Evolutionary conservation across 2,329 filamentous ascomycete genomes (phyloP), one percentile per base, ranked within the genome.

Genomic region (Penicillium sp.): DNA sequence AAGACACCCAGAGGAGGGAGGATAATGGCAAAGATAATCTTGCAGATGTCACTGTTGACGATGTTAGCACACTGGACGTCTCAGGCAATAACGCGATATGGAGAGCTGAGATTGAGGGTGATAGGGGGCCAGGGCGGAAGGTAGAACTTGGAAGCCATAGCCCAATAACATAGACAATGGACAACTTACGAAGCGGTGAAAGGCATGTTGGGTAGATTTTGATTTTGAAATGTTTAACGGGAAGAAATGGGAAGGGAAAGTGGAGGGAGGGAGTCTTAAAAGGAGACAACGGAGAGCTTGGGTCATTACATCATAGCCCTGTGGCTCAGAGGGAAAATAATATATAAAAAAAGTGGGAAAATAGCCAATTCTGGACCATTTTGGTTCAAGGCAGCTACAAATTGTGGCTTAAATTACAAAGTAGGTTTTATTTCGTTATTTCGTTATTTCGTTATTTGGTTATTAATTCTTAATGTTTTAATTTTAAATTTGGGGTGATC

Each of bases 1-100:
- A 96, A 94, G 74, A 96, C 92, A 80, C 92, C 92, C 54, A 96
- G 79, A 73, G 92, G 92, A 55, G 92, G 92, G 64, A 96, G 85
- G 79, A 96, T 80, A 81, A 96, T 81, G 81, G 92, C 92, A 79
- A 96, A 83, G 78, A 96, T 84, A 82, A 89, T 88, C 80, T 89
- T 89, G 85, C 86, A 86, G 78, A 89, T 85, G 74, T 90, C 87
- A 74, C 86, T 89, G 68, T 62, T 35, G 16, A 38, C 24, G 18
- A 7, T 31, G 5, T 57, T 53, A 54, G 53, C 11, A 52, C 7
- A 35, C 39, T 50, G 16, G 34, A 61, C 18, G 48, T 46, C n/a
- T 29, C n/a, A 3, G 26, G 29, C 24, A 18, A 45, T 16, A 14
- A 16, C 14, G 42, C 24, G 32, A 43, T 11, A 13, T 20, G 31